Evolutionary conservation across 257 asterid genomes (phyloP).

Genomic region (Avicennia marina): DNA sequence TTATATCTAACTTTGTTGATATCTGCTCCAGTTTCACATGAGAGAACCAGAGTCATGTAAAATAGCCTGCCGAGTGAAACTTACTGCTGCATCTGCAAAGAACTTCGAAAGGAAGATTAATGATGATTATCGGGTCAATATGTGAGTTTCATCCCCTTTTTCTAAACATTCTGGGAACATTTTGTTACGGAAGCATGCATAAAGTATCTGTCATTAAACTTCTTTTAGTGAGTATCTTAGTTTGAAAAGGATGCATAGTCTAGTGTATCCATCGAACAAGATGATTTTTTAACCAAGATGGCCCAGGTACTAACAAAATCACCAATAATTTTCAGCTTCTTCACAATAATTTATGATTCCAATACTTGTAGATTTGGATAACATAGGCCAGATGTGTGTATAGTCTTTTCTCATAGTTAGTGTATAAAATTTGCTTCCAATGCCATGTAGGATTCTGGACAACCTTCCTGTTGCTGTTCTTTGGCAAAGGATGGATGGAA

Average conservation of each 20-base stretch:
- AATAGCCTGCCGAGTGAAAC: conserved; percentile 37
- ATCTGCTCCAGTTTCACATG: conserved; percentile 39
- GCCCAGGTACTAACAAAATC: neutral
- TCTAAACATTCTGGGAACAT: neutral
- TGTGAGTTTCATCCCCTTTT: conserved; percentile 36
- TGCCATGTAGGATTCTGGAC: conserved; percentile 39
- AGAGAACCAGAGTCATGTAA: conserved; percentile 37
- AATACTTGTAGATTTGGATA: neutral
- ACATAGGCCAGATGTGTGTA: neutral
- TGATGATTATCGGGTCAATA: conserved; percentile 44
- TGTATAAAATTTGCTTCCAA: neutral
- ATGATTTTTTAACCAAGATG: neutral
- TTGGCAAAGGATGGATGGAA: conserved; percentile 33
- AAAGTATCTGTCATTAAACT: neutral
- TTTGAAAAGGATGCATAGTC: neutral
- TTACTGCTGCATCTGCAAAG: conserved; percentile 32
- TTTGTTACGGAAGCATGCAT: neutral
- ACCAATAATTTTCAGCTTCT: neutral
- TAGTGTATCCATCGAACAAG: neutral
- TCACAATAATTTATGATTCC: neutral
- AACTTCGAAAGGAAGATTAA: conserved; percentile 35
- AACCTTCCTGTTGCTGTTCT: conserved; percentile 52
- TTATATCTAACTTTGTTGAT: neutral
- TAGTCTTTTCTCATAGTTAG: neutral
- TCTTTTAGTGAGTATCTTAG: neutral